A percentile compares a stretch with the other conserved stretches of the same genome.
phyloP scores from a whole-genome alignment of 331 rosid genomes.

The Telfairia occidentalis region DNA sequence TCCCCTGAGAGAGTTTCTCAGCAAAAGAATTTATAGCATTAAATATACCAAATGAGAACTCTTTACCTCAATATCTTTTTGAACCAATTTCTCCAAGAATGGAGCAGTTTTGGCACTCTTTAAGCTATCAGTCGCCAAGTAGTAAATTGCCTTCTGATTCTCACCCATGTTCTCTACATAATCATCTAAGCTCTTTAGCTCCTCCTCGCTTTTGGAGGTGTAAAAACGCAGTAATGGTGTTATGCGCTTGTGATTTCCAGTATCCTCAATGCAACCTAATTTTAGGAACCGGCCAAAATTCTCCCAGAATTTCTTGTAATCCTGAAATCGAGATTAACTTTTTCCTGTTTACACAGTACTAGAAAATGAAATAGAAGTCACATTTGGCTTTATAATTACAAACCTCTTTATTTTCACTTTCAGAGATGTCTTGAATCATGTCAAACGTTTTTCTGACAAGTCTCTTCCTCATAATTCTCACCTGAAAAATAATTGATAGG shows the following conservation, averaged over 20 bases:
- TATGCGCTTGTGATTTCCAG: conserved; percentile 93
- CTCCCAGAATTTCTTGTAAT: conserved; percentile 98
- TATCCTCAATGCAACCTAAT: conserved; percentile 83
- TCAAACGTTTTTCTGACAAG: conserved; percentile 91
- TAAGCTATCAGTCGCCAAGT: conserved; percentile 94
- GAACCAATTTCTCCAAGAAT: conserved; percentile 81
- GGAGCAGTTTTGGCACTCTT: conserved; percentile 95
- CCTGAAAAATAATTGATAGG: conserved; percentile 34
- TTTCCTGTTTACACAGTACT: conserved; percentile 1
- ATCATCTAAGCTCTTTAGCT: conserved; percentile 76
- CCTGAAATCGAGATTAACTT: conserved; percentile 35
- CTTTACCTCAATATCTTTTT: conserved; percentile 83
- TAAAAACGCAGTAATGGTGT: conserved; percentile 78
- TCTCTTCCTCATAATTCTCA: conserved; percentile 96
- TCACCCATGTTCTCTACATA: conserved; percentile 93
- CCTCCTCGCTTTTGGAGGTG: conserved; percentile 92
- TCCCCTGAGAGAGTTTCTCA: not conserved
- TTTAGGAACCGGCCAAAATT: conserved; percentile 89
- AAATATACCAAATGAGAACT: not conserved
- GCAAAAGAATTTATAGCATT: not conserved
- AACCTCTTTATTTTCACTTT: conserved; percentile 89
- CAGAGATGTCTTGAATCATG: conserved; percentile 90
- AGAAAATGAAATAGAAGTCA: conserved; percentile 4
- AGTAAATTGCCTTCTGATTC: conserved; percentile 89
- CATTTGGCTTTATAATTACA: not conserved